Evolutionary conservation across 352 stramenopile genomes (phyloP).

Genomic region (Phytophthora palmivora): DNA sequence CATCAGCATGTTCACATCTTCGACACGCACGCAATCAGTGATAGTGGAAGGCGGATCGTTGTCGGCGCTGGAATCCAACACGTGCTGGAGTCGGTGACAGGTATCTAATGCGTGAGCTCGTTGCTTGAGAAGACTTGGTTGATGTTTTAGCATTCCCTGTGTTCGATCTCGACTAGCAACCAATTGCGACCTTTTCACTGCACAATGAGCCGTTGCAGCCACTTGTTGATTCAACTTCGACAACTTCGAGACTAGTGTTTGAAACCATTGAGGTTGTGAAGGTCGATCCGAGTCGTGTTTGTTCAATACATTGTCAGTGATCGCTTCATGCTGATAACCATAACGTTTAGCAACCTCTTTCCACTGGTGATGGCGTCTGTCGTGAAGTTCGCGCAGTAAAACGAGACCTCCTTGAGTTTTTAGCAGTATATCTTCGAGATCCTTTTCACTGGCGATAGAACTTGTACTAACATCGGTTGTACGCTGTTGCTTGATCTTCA

Average conservation of each 20-base stretch:
- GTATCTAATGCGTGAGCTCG: conserved; percentile 26
- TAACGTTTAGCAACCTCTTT: conserved; percentile 37
- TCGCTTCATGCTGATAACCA: conserved; percentile 30
- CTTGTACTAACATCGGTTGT: not conserved
- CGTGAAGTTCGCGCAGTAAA: conserved; percentile 56
- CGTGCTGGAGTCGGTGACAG: conserved; percentile 38
- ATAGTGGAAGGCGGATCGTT: too few relatives aligned
- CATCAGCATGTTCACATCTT: conserved; percentile 45
- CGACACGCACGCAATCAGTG: conserved; percentile 9
- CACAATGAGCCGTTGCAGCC: conserved; percentile 21
- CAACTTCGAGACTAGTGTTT: conserved; percentile 23
- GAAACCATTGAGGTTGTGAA: conserved; percentile 17
- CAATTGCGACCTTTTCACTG: conserved; percentile 13
- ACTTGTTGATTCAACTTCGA: conserved; percentile 17
- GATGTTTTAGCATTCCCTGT: not conserved
- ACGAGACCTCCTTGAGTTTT: conserved; percentile 59
- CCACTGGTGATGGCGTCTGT: conserved; percentile 46
- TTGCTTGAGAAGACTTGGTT: conserved; percentile 23
- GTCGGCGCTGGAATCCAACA: not conserved
- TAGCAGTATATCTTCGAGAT: conserved; percentile 55
- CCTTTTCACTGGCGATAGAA: conserved; percentile 16
- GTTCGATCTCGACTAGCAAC: not conserved
- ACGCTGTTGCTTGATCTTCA: conserved; percentile 47
- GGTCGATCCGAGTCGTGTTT: not conserved
- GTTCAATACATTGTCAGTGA: not conserved